A percentile compares a stretch with the other conserved stretches of the same genome.
Evolutionary conservation across 2,329 filamentous ascomycete genomes (phyloP).

Genomic region (Paradendryphiella salina): DNA sequence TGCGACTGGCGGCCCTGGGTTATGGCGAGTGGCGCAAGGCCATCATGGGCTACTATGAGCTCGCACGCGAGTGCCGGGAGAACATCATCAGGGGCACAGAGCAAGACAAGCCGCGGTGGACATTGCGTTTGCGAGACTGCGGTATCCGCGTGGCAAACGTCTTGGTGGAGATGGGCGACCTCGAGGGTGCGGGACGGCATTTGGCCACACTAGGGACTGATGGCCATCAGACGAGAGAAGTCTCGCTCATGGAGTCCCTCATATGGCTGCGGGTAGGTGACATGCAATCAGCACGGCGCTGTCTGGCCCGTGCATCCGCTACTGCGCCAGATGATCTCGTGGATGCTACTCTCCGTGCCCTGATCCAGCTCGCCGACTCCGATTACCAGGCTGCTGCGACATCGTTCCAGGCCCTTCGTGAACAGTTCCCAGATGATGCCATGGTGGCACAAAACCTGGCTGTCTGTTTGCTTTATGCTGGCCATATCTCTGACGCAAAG

Average conservation of each 20-base stretch:
- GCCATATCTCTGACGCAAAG: conserved; percentile 67
- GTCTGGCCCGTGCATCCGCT: conserved; percentile 48
- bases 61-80: conserved; percentile 74
- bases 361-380: conserved; percentile 78
- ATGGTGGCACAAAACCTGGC: conserved; percentile 82
- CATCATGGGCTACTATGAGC: conserved; percentile 88
- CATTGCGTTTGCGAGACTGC: conserved; percentile 70
- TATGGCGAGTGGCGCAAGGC: conserved; percentile 82
- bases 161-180: conserved; percentile 83
- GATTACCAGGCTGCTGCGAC: conserved; percentile 66
- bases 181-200: conserved; percentile 76
- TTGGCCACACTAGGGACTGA: conserved; percentile 60
- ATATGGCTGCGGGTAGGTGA: conserved; percentile 81
- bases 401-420: conserved; percentile 61
- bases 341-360: conserved; percentile 60
- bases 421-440: conserved; percentile 58
- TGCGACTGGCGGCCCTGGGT: conserved; percentile 81
- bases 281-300: conserved; percentile 64
- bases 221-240: conserved; percentile 17
- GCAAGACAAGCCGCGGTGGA: conserved; percentile 67
- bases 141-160: conserved; percentile 67
- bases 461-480: conserved; percentile 81
- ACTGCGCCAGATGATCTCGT: conserved; percentile 36
- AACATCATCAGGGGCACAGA: conserved; percentile 56
- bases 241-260: conserved; percentile 58